These are phyloP conservation scores for Prunus mongolica DNA, from an alignment of 306 rosid species.

Conservation along the genomic window DNA sequence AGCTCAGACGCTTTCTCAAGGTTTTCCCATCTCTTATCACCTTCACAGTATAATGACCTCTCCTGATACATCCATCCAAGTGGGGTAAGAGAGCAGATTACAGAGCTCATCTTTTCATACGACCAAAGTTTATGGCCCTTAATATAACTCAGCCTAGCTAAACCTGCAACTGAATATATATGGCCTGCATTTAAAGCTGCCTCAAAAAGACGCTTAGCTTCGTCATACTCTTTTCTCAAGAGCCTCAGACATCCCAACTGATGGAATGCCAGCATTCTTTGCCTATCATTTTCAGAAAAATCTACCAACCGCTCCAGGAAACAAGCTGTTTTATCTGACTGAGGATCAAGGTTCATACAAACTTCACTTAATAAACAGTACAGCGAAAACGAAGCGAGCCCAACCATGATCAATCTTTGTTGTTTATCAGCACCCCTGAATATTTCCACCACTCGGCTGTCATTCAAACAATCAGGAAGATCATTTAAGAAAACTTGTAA, in stretches of 20 bases:
- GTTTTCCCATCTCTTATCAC: conserved; percentile 61
- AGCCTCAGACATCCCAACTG: conserved; percentile 72
- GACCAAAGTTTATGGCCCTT: conserved; percentile 63
- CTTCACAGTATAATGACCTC: conserved; percentile 77
- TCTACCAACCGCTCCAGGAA: conserved; percentile 66
- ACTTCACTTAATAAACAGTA: conserved; percentile 84
- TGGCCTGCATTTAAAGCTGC: conserved; percentile 77
- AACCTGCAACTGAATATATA: conserved; percentile 70
- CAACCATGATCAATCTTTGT: conserved; percentile 63
- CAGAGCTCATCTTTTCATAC: conserved; percentile 66
- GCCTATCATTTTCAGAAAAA: conserved; percentile 62
- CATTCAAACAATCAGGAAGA: conserved; percentile 66
- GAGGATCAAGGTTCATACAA: conserved; percentile 60
- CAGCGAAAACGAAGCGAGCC: conserved; percentile 66
- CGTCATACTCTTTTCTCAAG: conserved; percentile 71
- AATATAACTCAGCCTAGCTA: conserved; percentile 61
- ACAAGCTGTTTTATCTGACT: conserved; percentile 63
- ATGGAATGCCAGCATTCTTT: conserved; percentile 65
- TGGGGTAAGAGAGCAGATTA: conserved; percentile 47
- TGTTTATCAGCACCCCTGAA: conserved; percentile 57
- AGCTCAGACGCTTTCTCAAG: conserved; percentile 83
- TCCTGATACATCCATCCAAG: conserved; percentile 94
- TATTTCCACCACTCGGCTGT: conserved; percentile 55
- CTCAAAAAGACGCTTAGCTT: conserved; percentile 63
- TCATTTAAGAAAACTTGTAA: conserved; percentile 74